Percentiles rank a stretch among this genome's conserved stretches.
These are phyloP conservation scores for Hylodesmum podocarpum DNA, from an alignment of 306 rosid genomes.

Conservation along the genomic window DNA sequence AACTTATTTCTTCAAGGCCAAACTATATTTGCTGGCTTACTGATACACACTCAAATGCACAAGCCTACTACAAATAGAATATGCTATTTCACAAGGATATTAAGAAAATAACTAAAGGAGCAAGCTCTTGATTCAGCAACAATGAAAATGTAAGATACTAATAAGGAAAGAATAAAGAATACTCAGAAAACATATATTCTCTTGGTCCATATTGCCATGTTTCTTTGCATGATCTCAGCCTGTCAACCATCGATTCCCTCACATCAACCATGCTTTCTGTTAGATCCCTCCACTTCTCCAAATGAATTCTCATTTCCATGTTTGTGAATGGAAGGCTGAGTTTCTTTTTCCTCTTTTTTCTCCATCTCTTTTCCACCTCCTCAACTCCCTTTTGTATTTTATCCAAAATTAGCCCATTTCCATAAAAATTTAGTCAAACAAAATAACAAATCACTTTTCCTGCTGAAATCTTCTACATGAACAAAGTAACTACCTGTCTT, in stretches of 20 bases:
- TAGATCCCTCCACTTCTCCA: not conserved
- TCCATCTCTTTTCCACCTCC: no score
- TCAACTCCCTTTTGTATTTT: no score
- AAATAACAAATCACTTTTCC: no score
- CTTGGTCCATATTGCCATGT: not conserved
- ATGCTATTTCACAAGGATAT: not conserved
- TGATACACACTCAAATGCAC: not conserved
- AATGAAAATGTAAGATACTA: not conserved
- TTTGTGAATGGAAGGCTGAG: no score
- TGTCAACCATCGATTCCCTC: not conserved
- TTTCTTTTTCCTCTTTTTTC: no score
- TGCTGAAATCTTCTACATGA: no score
- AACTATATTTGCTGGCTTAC: not conserved
- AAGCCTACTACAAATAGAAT: constrained; percentile 8
- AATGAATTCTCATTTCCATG: not conserved
- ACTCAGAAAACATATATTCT: not conserved
- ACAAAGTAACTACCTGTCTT: no score
- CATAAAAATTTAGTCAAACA: no score
- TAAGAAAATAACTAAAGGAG: no score
- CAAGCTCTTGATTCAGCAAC: not conserved
- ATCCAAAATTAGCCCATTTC: no score
- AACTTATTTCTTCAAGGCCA: not conserved
- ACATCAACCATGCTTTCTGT: not conserved
- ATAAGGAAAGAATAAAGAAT: not conserved
- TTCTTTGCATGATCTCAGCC: not conserved